These are phyloP conservation scores for Ogataea hybrid DNA, from an alignment of 1,139 yeast species.

Conservation along the genomic window DNA sequence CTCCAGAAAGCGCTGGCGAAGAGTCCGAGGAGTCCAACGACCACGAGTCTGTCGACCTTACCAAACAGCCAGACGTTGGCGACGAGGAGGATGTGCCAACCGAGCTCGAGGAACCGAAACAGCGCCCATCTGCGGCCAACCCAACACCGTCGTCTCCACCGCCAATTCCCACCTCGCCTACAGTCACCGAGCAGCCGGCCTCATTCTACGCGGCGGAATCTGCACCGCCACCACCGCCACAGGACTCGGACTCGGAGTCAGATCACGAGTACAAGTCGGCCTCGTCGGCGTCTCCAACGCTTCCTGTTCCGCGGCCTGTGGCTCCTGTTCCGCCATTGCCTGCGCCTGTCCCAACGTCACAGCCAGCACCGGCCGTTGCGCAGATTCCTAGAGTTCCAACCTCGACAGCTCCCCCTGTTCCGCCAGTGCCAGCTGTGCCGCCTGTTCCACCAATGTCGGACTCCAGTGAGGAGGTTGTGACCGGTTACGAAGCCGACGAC, in stretches of 20 bases:
- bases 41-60: constrained; percentile 9
- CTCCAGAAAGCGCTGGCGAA: constrained; percentile 1
- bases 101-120: neutral
- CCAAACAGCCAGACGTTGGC: constrained; percentile 8
- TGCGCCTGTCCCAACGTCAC: constrained; percentile 1
- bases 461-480: constrained; percentile 23
- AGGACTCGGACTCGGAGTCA: neutral
- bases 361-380: constrained; percentile 4
- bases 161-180: neutral
- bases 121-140: constrained; percentile 11
- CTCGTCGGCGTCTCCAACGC: neutral
- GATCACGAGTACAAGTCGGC: neutral
- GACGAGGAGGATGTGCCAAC: constrained; percentile 6
- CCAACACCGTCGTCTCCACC: no score
- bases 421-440: constrained; percentile 8
- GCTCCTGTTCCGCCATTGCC: neutral
- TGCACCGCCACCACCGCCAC: no score
- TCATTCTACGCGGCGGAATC: neutral
- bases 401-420: constrained; percentile 1
- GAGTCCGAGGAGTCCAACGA: constrained; percentile 1
- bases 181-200: neutral
- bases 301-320: neutral
- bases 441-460: constrained; percentile 10
- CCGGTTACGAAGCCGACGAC: constrained; percentile 54
- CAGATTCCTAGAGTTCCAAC: constrained; percentile 10